phyloP scores from a whole-genome alignment of 1,284 basidiomycete species.

The Fomitopsis pinicola region DNA sequence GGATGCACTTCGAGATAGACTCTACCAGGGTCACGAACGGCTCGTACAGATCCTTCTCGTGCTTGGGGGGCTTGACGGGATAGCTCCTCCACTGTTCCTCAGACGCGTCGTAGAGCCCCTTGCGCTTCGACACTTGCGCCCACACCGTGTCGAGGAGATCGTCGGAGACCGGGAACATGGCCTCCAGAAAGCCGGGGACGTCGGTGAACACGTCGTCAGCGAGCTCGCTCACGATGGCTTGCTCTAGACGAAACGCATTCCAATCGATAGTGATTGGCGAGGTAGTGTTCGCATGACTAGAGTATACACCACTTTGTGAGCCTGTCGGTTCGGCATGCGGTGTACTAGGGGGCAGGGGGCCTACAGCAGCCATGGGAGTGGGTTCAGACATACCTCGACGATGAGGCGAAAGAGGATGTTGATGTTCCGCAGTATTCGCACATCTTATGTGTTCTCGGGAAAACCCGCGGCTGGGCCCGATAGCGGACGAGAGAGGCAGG shows the following conservation, averaged over 20 bases:
- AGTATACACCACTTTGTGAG: neutral
- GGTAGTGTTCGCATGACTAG: neutral
- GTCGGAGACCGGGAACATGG: neutral
- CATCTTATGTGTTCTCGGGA: too few relatives aligned
- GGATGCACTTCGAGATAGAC: neutral
- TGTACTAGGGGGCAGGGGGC: neutral
- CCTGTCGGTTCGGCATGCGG: neutral
- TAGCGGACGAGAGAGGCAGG: too few relatives aligned
- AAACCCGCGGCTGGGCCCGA: too few relatives aligned
- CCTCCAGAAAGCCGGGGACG: neutral
- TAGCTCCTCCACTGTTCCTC: neutral
- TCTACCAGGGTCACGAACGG: neutral
- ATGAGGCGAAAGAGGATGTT: neutral
- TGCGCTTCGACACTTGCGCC: too few relatives aligned
- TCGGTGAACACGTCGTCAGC: neutral
- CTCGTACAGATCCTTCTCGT: neutral
- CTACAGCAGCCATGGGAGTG: too few relatives aligned
- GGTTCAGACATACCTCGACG: neutral
- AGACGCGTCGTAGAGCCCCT: neutral
- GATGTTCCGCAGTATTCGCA: too few relatives aligned
- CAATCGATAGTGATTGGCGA: too few relatives aligned
- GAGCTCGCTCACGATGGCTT: neutral
- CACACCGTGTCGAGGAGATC: neutral
- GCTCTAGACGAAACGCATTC: neutral
- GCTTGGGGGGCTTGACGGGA: constrained; percentile 29